A percentile compares a stretch with the other conserved stretches of the same genome.
phyloP scores from a whole-genome alignment of 345 rosid genomes.

The Limnanthes douglasii region DNA sequence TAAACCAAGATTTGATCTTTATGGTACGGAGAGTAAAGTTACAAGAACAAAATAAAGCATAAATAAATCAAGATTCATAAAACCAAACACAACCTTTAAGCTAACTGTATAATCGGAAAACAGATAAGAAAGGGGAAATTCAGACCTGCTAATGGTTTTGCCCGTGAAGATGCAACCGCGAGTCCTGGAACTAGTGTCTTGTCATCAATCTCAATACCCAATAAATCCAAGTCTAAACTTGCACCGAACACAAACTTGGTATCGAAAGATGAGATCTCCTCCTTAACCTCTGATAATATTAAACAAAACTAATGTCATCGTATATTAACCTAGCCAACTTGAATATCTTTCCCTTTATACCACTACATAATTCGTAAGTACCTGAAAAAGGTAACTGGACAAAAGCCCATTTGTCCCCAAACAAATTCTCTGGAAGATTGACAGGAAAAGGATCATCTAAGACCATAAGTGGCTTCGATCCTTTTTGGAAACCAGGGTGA shows the following conservation, averaged over 20 bases:
- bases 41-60: too few relatives aligned
- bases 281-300: slow-evolving; percentile 35
- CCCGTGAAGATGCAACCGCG: slow-evolving; percentile 84
- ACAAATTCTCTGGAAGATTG: slow-evolving; percentile 81
- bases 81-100: too few relatives aligned
- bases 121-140: slow-evolving; percentile 6
- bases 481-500: slow-evolving; percentile 93
- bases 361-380: not conserved
- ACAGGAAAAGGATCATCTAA: slow-evolving; percentile 87
- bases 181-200: slow-evolving; percentile 78
- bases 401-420: slow-evolving; percentile 93
- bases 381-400: slow-evolving; percentile 88
- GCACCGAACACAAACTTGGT: slow-evolving; percentile 59
- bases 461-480: slow-evolving; percentile 63
- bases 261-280: slow-evolving; percentile 50
- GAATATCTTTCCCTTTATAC: not conserved
- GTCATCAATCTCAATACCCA: slow-evolving; percentile 74
- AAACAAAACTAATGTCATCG: slow-evolving; percentile 6
- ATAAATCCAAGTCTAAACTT: slow-evolving; percentile 75
- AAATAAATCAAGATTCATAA: too few relatives aligned
- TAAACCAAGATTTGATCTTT: slow-evolving; percentile 6
- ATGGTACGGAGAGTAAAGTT: too few relatives aligned
- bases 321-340: too few relatives aligned
- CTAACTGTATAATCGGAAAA: too few relatives aligned
- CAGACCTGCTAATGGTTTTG: slow-evolving; percentile 78